These are phyloP conservation scores for Hordeum pubiflorum DNA, from an alignment of 202 grass and related monocot genomes.

Conservation along the genomic window DNA sequence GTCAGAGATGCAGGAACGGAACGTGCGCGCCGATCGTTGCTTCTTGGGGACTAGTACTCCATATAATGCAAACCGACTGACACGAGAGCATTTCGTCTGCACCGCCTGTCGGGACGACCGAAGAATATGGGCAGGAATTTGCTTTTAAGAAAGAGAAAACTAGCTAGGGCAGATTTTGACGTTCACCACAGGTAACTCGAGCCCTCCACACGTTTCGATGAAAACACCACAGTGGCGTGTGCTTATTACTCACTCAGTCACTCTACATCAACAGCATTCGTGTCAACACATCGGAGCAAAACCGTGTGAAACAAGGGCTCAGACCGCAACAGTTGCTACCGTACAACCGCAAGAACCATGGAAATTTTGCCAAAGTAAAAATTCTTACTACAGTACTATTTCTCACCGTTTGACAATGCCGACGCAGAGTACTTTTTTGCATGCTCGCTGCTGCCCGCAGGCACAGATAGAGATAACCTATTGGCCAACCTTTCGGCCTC, in stretches of 20 bases:
- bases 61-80: not conserved
- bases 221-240: not conserved
- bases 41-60: no score
- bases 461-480: not conserved
- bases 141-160: not conserved
- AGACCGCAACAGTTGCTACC: not conserved
- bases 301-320: not conserved
- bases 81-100: not conserved
- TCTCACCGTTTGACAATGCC: conserved; percentile 33
- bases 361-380: not conserved
- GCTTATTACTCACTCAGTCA: conserved; percentile 3
- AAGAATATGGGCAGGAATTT: not conserved
- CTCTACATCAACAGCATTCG: not conserved
- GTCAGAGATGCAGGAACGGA: not conserved
- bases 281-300: not conserved
- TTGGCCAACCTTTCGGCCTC: conserved; percentile 21
- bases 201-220: not conserved
- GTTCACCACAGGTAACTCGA: not conserved
- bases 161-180: not conserved
- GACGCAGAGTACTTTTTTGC: conserved; percentile 11
- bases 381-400: not conserved
- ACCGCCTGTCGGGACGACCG: not conserved
- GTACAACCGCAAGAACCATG: conserved; percentile 17
- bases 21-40: not conserved
- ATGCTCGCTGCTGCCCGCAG: not conserved